Evolutionary conservation across 371 early-diverging fungal species (phyloP), one percentile per base, ranked within the genome.

Genomic region (Zopfochytrium polystomum): DNA sequence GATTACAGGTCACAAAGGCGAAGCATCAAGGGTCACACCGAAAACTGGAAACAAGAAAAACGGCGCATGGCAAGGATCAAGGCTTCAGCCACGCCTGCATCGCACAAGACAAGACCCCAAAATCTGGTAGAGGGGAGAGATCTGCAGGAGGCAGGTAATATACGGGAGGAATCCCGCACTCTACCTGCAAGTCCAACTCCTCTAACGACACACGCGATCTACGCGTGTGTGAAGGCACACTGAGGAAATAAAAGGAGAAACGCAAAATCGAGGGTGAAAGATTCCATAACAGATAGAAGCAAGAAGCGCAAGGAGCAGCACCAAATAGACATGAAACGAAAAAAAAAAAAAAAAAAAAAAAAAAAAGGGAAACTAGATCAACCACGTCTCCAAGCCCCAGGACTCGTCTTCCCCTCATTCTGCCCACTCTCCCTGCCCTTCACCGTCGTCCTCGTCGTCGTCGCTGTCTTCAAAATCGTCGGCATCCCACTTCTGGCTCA

Each of bases 341-440:
- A 42, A 42, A 42, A 42, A 42, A 42, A 42, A 42, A 42, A 42
- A 42, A n/a, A n/a, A n/a, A n/a, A n/a, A n/a, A n/a, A n/a, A n/a
- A n/a, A n/a, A n/a, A n/a, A n/a, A n/a, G n/a, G n/a, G n/a, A n/a
- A n/a, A n/a, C n/a, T n/a, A n/a, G n/a, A n/a, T n/a, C n/a, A n/a
- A n/a, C n/a, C n/a, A n/a, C n/a, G n/a, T n/a, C n/a, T n/a, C n/a
- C n/a, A n/a, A n/a, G n/a, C n/a, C n/a, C n/a, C n/a, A n/a, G n/a
- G n/a, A n/a, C n/a, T n/a, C n/a, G n/a, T n/a, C n/a, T n/a, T n/a
- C n/a, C n/a, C n/a, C n/a, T n/a, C n/a, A n/a, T n/a, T n/a, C n/a
- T n/a, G n/a, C n/a, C n/a, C n/a, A n/a, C n/a, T n/a, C n/a, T n/a
- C n/a, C n/a, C n/a, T n/a, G n/a, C n/a, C n/a, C n/a, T n/a, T n/a